phyloP scores from a whole-genome alignment of 2,329 filamentous ascomycete species.

The Sphaerostilbella broomeana region DNA sequence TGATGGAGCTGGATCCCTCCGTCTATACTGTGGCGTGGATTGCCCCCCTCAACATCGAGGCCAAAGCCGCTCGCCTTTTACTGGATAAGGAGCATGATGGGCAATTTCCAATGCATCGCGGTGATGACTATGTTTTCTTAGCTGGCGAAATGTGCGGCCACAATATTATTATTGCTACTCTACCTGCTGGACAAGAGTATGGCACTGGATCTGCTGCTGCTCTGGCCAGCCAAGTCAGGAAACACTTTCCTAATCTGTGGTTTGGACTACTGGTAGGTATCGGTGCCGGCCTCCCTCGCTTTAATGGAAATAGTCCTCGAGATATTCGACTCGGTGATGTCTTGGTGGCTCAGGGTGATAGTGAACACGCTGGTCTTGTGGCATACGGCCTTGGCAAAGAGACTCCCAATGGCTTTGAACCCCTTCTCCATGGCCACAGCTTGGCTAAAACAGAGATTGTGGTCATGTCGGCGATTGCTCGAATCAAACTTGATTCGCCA shows the following conservation, averaged over 20 bases:
- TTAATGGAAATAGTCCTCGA: constrained; percentile 17
- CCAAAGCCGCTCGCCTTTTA: constrained; percentile 27
- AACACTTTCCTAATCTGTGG: constrained; percentile 31
- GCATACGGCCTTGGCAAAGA: constrained; percentile 31
- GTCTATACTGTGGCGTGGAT: constrained; percentile 32
- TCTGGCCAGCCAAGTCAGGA: constrained; percentile 29
- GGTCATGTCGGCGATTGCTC: constrained; percentile 29
- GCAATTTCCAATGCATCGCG: constrained; percentile 23
- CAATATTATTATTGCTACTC: constrained; percentile 31
- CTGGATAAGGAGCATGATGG: constrained; percentile 28
- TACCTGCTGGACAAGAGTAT: constrained; percentile 29
- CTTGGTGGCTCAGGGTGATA: constrained; percentile 24
- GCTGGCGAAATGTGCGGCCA: constrained; percentile 31
- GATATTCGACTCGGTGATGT: constrained; percentile 34
- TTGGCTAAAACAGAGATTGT: constrained; percentile 25
- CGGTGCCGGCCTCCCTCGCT: constrained; percentile 29
- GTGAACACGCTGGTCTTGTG: constrained; percentile 22
- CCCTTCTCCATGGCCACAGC: constrained; percentile 19
- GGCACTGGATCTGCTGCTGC: constrained; percentile 28
- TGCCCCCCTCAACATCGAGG: constrained; percentile 32
- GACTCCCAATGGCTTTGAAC: constrained; percentile 22
- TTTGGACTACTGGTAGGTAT: constrained; percentile 34
- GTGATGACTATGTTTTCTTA: constrained; percentile 31
- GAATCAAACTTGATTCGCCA: constrained; percentile 22
- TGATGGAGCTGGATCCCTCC: constrained; percentile 9